Conservation (phyloP, 345 rosid genomes). For the Chamaenerion angustifolium region DNA sequence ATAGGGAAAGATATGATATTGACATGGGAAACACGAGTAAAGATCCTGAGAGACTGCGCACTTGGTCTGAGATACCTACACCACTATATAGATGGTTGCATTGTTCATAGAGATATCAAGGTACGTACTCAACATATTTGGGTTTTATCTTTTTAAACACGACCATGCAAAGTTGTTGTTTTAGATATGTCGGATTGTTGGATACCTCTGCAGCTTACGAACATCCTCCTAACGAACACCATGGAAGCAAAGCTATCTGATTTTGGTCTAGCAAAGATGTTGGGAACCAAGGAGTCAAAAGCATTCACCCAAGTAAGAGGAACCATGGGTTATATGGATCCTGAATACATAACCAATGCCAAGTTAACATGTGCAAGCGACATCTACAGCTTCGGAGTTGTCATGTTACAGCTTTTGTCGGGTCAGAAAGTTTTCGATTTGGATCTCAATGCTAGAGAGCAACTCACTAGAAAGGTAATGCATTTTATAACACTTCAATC, state of each 20-base stretch:
- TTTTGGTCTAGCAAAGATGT: slow-evolving; percentile 54
- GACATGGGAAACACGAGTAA: slow-evolving; percentile 48
- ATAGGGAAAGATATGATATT: slow-evolving; percentile 33
- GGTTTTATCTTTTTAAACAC: no score
- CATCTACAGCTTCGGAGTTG: slow-evolving; percentile 54
- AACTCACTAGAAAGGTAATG: slow-evolving; percentile 49
- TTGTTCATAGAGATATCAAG: slow-evolving; percentile 62
- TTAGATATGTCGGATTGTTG: not conserved
- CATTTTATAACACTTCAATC: no score
- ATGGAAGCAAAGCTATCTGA: slow-evolving; percentile 51
- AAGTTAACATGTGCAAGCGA: slow-evolving; percentile 54
- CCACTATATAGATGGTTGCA: slow-evolving; percentile 44
- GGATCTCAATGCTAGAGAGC: slow-evolving; percentile 53
- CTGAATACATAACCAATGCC: slow-evolving; percentile 59
- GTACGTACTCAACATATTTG: slow-evolving; percentile 10
- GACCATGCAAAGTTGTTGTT: not conserved
- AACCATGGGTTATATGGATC: slow-evolving; percentile 66
- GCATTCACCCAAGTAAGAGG: slow-evolving; percentile 68
- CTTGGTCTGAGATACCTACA: slow-evolving; percentile 44
- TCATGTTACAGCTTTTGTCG: slow-evolving; percentile 45
- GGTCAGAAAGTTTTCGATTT: slow-evolving; percentile 51
- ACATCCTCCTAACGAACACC: slow-evolving; percentile 46
- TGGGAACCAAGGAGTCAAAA: slow-evolving; percentile 59
- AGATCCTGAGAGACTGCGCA: slow-evolving; percentile 44
- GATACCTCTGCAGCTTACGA: slow-evolving; percentile 71